These are phyloP conservation scores for Jacaranda mimosifolia DNA, from an alignment of 257 asterid genomes.

Conservation along the genomic window DNA sequence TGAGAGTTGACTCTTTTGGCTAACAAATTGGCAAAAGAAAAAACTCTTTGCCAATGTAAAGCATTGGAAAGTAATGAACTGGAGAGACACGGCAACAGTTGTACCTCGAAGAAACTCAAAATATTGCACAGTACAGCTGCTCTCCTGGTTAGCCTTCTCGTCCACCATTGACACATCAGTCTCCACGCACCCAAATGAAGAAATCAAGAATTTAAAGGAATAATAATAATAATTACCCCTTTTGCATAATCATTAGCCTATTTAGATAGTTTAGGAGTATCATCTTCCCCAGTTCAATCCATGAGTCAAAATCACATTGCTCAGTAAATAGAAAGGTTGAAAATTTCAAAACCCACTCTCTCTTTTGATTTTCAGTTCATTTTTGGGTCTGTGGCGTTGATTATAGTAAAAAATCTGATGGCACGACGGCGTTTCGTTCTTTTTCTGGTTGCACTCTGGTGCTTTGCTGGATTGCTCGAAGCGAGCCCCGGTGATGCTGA, in stretches of 20 bases:
- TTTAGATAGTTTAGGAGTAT: not conserved
- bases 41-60: not conserved
- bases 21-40: too few species aligned
- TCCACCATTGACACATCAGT: conserved; percentile 30
- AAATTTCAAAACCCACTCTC: not conserved
- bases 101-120: conserved; percentile 12
- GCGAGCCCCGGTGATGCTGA: conserved; percentile 84
- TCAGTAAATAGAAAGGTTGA: conserved; percentile 17
- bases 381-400: conserved; percentile 11
- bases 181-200: conserved; percentile 18
- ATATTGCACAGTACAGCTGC: conserved; percentile 11
- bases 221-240: not conserved
- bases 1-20: too few species aligned
- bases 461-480: conserved; percentile 47
- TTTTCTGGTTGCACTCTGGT: conserved; percentile 52
- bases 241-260: not conserved
- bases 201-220: not conserved
- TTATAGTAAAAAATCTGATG: conserved; percentile 44
- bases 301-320: conserved; percentile 41
- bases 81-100: conserved; percentile 34
- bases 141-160: conserved; percentile 20
- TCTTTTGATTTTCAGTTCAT: conserved; percentile 16
- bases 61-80: conserved; percentile 20
- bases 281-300: conserved; percentile 33
- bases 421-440: conserved; percentile 52